Evolutionary conservation across 192 early-diverging fungal genomes (phyloP), one percentile per base, ranked within the genome.

Genomic region (Umbelopsis sp.): DNA sequence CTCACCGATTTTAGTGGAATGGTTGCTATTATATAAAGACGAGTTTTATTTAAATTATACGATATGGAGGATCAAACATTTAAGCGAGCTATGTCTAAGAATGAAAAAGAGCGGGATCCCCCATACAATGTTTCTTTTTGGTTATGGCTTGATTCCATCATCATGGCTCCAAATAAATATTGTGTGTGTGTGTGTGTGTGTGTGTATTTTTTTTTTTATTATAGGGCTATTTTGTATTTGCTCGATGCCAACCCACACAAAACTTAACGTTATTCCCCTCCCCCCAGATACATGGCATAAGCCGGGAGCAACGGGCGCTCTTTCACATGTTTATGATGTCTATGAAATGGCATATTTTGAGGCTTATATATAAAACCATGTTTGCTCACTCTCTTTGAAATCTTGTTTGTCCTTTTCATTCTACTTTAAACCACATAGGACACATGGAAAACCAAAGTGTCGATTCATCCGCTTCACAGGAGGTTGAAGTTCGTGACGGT

Each of bases 311-410:
- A 6, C n/a, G 47, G 47, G 47, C 47, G 47, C 47, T 49, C 47
- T 49, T 49, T 49, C 47, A 49, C 47, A 49, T 56, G 43, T 25
- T 43, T 71, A 59, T 54, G 67, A 68, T 62, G 56, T 62, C 56
- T 34, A 32, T 62, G 26, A 14, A 34, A 49, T n/a, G 26, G 26
- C 21, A 25, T 62, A 62, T 62, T 34, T 25, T 50, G 29, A 49
- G 22, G 67, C 9, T 31, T 68, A 21, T 24, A 68, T 20, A 10
- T 50, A 6, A 24, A 6, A 1, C 38, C 38, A 41, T 6, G 17
- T 45, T 67, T 66, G 21, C 65, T 17, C 14, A 12, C 38, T 44
- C 38, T 44, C 53, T 59, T 31, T 38, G 32, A 17, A 21, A 36
- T 56, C 52, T 29, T 20, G 2, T 31, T 24, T 62, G n/a, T 52